phyloP scores from a whole-genome alignment of 2,329 filamentous ascomycete species.

The Talaromyces rugulosus region DNA sequence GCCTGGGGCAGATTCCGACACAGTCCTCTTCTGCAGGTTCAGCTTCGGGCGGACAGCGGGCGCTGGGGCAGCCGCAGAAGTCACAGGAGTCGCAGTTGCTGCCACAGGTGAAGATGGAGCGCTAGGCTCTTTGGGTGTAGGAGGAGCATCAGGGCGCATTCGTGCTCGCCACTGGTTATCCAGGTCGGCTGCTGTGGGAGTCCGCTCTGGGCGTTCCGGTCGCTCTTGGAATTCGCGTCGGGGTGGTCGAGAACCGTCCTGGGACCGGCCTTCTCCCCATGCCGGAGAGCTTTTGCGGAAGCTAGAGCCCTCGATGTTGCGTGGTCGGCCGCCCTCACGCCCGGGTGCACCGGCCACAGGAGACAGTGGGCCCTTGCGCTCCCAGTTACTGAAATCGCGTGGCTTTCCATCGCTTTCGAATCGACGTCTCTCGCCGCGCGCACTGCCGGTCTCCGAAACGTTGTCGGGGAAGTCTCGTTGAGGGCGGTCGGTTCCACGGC shows the following conservation, averaged over 20 bases:
- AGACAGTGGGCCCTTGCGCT: conserved; percentile 86
- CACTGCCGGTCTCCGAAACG: conserved; percentile 53
- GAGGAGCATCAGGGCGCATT: conserved; percentile 81
- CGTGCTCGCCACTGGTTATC: conserved; percentile 89
- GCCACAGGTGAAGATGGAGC: conserved; percentile 68
- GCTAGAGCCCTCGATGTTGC: conserved; percentile 57
- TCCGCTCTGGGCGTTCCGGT: conserved; percentile 35
- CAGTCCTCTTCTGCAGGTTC: conserved; percentile 86
- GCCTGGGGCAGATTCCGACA: conserved; percentile 64
- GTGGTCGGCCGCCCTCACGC: conserved; percentile 56
- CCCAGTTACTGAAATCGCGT: conserved; percentile 86
- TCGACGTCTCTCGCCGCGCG: conserved; percentile 64
- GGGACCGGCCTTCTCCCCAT: conserved; percentile 65
- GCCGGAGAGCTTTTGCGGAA: conserved; percentile 67
- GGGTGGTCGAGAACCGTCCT: conserved; percentile 75
- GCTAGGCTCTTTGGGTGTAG: conserved; percentile 60
- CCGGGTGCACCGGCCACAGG: conserved; percentile 52
- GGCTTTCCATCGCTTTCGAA: conserved; percentile 68
- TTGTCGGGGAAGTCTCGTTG: conserved; percentile 50
- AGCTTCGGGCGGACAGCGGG: conserved; percentile 70
- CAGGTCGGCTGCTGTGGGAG: conserved; percentile 81
- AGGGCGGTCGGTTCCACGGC: conserved; percentile 52
- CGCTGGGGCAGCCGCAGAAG: conserved; percentile 46
- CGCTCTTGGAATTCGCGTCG: conserved; percentile 60
- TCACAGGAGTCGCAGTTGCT: conserved; percentile 52